These are phyloP conservation scores for Fusarium napiforme DNA, from an alignment of 2,329 filamentous ascomycete genomes.

Conservation along the genomic window DNA sequence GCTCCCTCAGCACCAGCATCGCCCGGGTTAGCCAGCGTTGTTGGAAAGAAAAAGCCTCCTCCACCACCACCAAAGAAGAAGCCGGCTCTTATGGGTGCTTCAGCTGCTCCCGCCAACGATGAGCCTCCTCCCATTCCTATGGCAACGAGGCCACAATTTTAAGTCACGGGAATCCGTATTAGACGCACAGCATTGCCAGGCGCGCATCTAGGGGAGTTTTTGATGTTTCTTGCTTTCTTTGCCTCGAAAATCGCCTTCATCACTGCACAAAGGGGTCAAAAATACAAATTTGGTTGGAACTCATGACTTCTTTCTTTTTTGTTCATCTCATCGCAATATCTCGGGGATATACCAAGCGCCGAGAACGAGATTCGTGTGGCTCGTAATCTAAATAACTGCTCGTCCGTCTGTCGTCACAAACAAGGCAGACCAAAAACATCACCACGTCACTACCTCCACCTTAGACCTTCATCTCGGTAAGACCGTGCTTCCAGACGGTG, in stretches of 20 bases:
- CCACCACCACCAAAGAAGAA: constrained; percentile 66
- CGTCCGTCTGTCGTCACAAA: constrained; percentile 31
- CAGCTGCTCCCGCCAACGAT: constrained; percentile 43
- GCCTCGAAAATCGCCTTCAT: neutral
- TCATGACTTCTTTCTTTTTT: constrained; percentile 37
- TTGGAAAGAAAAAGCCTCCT: constrained; percentile 65
- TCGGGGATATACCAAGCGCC: constrained; percentile 37
- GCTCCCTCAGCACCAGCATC: constrained; percentile 11
- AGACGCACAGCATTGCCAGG: constrained; percentile 18
- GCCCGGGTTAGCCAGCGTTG: constrained; percentile 30
- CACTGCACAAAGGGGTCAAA: neutral
- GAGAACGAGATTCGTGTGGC: constrained; percentile 39
- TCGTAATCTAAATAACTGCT: constrained; percentile 37
- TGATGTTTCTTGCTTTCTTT: neutral
- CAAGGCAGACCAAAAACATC: constrained; percentile 29
- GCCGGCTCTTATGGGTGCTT: constrained; percentile 49
- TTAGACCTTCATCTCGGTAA: constrained; percentile 93
- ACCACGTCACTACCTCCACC: constrained; percentile 20
- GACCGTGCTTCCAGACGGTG: constrained; percentile 94
- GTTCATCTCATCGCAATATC: constrained; percentile 40
- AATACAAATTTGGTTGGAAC: constrained; percentile 28
- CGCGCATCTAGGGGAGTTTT: constrained; percentile 20
- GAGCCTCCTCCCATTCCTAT: constrained; percentile 64
- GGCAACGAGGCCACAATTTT: constrained; percentile 62
- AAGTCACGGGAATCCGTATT: constrained; percentile 10